Evolutionary conservation across 2,329 filamentous ascomycete genomes (phyloP).

Genomic region (Ophiocordyceps sinensis): DNA sequence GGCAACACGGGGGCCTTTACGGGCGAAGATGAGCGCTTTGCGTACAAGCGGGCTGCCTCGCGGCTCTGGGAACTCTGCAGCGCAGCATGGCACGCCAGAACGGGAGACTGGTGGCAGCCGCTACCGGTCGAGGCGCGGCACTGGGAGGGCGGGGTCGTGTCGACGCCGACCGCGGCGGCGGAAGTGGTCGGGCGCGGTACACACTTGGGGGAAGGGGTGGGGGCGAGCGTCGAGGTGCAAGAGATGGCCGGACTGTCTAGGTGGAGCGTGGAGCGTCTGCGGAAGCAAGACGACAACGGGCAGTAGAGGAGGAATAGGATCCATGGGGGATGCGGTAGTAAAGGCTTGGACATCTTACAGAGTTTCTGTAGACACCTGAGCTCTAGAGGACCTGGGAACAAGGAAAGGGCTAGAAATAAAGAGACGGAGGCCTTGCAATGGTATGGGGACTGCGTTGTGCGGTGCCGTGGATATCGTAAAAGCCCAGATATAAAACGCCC

Average conservation of each 20-base stretch:
- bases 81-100: conserved; percentile 52
- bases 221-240: conserved; percentile 19
- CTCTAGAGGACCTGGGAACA: background rate
- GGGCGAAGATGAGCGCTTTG: conserved; percentile 70
- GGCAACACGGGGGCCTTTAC: conserved; percentile 53
- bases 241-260: conserved; percentile 24
- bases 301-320: background rate
- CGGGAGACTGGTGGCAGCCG: conserved; percentile 57
- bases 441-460: background rate
- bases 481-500: background rate
- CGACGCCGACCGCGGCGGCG: conserved; percentile 7
- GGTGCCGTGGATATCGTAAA: conserved; percentile 1
- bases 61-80: conserved; percentile 76
- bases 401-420: background rate
- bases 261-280: conserved; percentile 20
- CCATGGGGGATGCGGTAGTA: background rate
- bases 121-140: conserved; percentile 46
- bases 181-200: conserved; percentile 1
- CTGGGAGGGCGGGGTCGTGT: conserved; percentile 40
- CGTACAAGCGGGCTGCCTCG: conserved; percentile 62
- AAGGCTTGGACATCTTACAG: background rate
- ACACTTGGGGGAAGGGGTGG: conserved; percentile 15
- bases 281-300: conserved; percentile 6
- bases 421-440: background rate
- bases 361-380: background rate